Evolutionary conservation across 306 rosid genomes (phyloP), one percentile per base, ranked within the genome.

Genomic region (Cicer cuneatum): DNA sequence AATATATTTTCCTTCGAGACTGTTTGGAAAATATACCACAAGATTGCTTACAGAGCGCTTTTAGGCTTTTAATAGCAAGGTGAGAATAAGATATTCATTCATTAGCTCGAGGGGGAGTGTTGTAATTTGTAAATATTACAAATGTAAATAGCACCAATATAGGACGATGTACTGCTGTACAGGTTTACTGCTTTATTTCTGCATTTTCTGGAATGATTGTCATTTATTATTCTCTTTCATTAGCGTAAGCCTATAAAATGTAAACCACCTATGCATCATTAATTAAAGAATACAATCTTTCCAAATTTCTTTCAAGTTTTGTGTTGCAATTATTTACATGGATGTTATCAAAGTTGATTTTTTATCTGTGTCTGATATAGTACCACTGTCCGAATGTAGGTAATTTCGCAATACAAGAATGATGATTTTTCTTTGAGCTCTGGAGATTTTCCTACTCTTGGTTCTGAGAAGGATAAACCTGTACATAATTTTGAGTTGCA

Each of bases 401-500:
- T 92, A 71, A 76, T 79, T 75, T 6, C 66, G 10, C 83, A 71
- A 62, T 52, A 79, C 62, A 90, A 86, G 82, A 83, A 81, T 54
- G 91, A 88, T 76, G 92, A 69, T 61, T 92, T 92, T 86, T 88
- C 96, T 29, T 83, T 90, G 62, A 72, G 91, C 68, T 84, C 98
- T 65, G 96, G 96, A 86, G 98, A 92, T 78, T 92, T 92, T 80
- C 98, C 98, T 5, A 86, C 93, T 19, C 98, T 92, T 83, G 92
- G 94, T 83, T 90, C 94, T 12, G 96, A 86, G 53, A 92, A 86
- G 82, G 98, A 89, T 76, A 87, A 83, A 66, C 75, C 79, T 46
- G 85, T 66, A 43, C 91, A 76, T 75, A 79, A 77, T 72, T 74
- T 78, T 5, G 90, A 84, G 79, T 80, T 75, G 48, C 90, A 79